These are phyloP conservation scores for Cunninghamia lanceolata DNA, from an alignment of 75 land plant species.

Conservation along the genomic window DNA sequence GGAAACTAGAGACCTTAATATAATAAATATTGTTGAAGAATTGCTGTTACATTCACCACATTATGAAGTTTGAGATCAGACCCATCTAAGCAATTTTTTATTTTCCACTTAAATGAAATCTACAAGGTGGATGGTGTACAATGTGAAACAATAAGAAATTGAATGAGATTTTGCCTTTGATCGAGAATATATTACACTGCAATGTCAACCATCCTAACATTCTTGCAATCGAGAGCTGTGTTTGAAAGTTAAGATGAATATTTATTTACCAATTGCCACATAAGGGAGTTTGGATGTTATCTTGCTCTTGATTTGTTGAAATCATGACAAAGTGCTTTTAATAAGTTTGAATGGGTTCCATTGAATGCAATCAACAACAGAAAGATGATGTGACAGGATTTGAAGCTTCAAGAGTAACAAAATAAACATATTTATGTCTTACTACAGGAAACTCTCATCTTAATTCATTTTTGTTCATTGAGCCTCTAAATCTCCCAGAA, in stretches of 20 bases:
- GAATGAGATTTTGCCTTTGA: neutral
- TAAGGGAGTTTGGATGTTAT: neutral
- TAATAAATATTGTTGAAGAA: neutral
- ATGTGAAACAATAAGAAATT: neutral
- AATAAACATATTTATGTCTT: neutral
- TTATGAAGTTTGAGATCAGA: neutral
- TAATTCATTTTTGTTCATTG: neutral
- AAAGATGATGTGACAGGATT: neutral
- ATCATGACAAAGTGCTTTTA: neutral
- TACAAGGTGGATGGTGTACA: neutral
- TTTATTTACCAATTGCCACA: neutral
- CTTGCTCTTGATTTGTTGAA: slow-evolving; percentile 1
- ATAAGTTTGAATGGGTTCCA: neutral
- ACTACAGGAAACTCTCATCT: neutral
- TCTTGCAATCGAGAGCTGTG: neutral
- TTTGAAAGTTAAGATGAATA: neutral
- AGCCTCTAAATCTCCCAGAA: neutral
- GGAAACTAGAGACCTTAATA: neutral
- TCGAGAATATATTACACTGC: neutral
- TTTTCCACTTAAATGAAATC: neutral
- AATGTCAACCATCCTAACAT: neutral
- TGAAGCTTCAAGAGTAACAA: neutral
- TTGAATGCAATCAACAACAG: neutral
- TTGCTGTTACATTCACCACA: neutral
- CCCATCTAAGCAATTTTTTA: neutral